Evolutionary conservation across 768 basidiomycete species (phyloP).

Genomic region (Paxillus involutus): DNA sequence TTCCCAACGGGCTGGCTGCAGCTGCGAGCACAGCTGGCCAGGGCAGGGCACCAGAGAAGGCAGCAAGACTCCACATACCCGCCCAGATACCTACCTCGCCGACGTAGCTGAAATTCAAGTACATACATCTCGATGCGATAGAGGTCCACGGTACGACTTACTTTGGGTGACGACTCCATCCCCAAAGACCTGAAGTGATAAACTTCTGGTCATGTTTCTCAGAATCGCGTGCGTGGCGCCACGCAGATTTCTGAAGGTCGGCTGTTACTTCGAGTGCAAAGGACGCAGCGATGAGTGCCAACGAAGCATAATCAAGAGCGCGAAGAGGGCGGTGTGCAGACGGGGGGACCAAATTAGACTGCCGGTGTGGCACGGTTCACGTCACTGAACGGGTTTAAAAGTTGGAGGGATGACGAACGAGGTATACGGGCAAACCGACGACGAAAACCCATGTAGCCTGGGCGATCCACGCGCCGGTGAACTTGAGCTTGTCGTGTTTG

Average conservation of each 20-base stretch:
- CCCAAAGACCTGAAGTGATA: constrained; percentile 68
- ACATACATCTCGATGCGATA: not conserved
- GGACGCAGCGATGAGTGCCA: constrained; percentile 54
- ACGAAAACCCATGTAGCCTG: constrained; percentile 70
- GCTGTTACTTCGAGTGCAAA: constrained; percentile 63
- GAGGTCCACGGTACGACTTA: constrained; percentile 27
- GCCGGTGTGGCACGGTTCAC: not conserved
- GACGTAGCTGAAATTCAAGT: constrained; percentile 51
- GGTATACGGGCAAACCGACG: constrained; percentile 68
- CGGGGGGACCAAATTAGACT: constrained; percentile 50
- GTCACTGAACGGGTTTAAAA: not conserved
- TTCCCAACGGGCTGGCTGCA: constrained; percentile 57
- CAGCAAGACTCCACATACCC: constrained; percentile 61
- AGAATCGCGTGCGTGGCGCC: constrained; percentile 56
- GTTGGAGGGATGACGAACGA: constrained; percentile 30
- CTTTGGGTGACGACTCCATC: constrained; percentile 72
- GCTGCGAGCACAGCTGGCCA: constrained; percentile 34
- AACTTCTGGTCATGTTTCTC: constrained; percentile 73
- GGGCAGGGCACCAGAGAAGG: constrained; percentile 30
- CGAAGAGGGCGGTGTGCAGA: constrained; percentile 51
- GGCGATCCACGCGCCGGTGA: constrained; percentile 60
- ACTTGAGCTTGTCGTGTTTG: constrained; percentile 45
- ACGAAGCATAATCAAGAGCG: constrained; percentile 50
- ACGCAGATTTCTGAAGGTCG: constrained; percentile 63
- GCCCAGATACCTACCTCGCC: constrained; percentile 72